Percentiles rank a stretch among this genome's conserved stretches.
These are phyloP conservation scores for Pseudogymnoascus sp. DNA, from an alignment of 2,329 filamentous ascomycete species.

Conservation along the genomic window DNA sequence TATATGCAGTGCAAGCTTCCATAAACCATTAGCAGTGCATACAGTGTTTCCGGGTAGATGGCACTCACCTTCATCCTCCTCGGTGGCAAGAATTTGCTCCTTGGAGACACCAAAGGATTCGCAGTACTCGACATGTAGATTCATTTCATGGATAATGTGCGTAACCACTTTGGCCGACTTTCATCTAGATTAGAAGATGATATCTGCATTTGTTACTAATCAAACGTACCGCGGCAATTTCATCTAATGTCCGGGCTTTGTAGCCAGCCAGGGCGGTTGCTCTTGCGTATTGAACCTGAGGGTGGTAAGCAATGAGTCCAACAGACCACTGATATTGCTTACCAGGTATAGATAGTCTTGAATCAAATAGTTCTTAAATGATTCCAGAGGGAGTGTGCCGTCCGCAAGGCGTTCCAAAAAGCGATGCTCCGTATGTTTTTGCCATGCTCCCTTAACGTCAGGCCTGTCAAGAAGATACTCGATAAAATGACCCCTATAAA, in stretches of 20 bases:
- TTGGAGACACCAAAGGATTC: constrained; percentile 68
- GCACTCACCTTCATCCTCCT: constrained; percentile 62
- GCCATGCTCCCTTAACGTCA: constrained; percentile 69
- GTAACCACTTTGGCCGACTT: constrained; percentile 63
- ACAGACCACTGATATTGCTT: constrained; percentile 20
- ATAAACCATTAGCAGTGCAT: constrained; percentile 13
- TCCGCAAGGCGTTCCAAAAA: constrained; percentile 73
- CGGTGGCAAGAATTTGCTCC: constrained; percentile 61
- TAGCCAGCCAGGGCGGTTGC: constrained; percentile 80
- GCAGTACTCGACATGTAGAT: constrained; percentile 77
- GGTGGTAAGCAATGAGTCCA: not conserved
- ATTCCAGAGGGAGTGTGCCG: constrained; percentile 64
- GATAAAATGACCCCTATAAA: constrained; percentile 62
- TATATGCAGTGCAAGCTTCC: constrained; percentile 70
- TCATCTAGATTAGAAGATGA: not conserved
- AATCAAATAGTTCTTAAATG: constrained; percentile 81
- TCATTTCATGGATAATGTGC: constrained; percentile 72
- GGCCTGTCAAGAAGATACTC: constrained; percentile 72
- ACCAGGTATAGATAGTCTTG: constrained; percentile 91
- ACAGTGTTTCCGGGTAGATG: not conserved
- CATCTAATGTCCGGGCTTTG: constrained; percentile 66
- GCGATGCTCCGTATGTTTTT: constrained; percentile 67
- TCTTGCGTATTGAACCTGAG: constrained; percentile 73
- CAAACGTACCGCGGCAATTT: constrained; percentile 59
- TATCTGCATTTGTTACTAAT: not conserved